phyloP scores from a whole-genome alignment of 2,329 filamentous ascomycete species.

The Coniochaeta sp. region DNA sequence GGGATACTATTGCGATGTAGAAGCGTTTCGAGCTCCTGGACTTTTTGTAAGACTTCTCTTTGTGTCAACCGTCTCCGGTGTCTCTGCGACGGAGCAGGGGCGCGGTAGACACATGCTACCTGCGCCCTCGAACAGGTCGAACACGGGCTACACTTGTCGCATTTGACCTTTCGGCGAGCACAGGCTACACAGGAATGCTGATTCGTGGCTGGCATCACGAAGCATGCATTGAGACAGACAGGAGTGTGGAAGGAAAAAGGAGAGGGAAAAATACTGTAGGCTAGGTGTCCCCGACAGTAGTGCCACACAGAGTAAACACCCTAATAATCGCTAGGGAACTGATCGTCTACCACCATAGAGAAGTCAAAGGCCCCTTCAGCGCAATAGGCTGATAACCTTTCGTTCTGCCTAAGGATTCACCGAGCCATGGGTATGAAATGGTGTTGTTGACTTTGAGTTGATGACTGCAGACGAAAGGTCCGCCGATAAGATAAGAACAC shows the following conservation, averaged over 20 bases:
- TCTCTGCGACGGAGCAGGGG: constrained; percentile 8
- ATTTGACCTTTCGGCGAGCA: constrained; percentile 12
- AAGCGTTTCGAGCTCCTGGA: constrained; percentile 19
- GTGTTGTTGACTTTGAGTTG: no score
- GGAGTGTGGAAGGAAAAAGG: not conserved
- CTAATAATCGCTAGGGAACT: no score
- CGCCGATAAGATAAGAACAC: no score
- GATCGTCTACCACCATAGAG: no score
- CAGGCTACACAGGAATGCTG: constrained; percentile 8
- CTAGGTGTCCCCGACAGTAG: no score
- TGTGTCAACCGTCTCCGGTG: constrained; percentile 19
- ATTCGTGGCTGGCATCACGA: not conserved
- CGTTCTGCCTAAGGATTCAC: no score
- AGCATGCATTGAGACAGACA: not conserved
- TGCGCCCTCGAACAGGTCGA: constrained; percentile 9
- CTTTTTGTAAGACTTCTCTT: constrained; percentile 15
- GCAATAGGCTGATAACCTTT: no score
- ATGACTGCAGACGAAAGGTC: no score
- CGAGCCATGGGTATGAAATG: no score
- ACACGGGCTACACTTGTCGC: constrained; percentile 10
- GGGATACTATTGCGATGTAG: constrained; percentile 18
- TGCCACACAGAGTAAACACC: no score
- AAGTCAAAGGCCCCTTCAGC: no score
- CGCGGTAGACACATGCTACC: constrained; percentile 16
- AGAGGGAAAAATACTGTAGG: no score